Evolutionary conservation across 257 asterid genomes (phyloP), one percentile per base, ranked within the genome.

Genomic region (Gentiana macrophylla): DNA sequence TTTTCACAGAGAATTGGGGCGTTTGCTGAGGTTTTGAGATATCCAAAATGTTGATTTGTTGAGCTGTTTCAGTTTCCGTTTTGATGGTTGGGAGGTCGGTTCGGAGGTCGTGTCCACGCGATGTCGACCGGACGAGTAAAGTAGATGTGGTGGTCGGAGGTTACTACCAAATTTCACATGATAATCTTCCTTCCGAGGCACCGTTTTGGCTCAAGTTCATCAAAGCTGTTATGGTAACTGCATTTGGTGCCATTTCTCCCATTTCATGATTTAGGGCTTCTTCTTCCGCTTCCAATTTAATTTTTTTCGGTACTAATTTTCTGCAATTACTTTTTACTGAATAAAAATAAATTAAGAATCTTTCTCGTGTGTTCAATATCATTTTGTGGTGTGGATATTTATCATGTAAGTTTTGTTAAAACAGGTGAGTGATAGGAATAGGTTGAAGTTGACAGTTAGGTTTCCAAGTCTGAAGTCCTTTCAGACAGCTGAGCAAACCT

Each of bases 401-500:
- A 41, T 41, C 9, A 41, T 41, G 46, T 2, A 5, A 10, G 10
- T 41, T 41, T 41, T 41, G 6, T 41, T 38, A 10, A 10, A 41
- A 57, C 57, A 67, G 71, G 66, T 67, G 37, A 53, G 62, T 53
- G 71, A 67, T 2, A 67, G 54, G 71, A 67, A 34, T 52, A 60
- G 60, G 54, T 57, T 50, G 32, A 64, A 60, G 52, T 65, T 67
- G 8, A 67, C 66, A 3, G 50, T 67, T 54, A 49, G 41, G 53
- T 67, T 53, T 46, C 71, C 71, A 0, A 67, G 71, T 35, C 12
- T 47, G 59, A 48, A 53, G 47, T 37, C 62, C 44, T 52, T 67
- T n/a, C 66, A 67, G 50, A 45, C 36, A 13, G 41, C 44, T 32
- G 66, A 36, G 11, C 50, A 24, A 35, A 15, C 61, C 6, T 9